Percentiles rank a stretch among this genome's conserved stretches.
Evolutionary conservation across 192 early-diverging fungal genomes (phyloP).

Genomic region (Coemansia erecta): DNA sequence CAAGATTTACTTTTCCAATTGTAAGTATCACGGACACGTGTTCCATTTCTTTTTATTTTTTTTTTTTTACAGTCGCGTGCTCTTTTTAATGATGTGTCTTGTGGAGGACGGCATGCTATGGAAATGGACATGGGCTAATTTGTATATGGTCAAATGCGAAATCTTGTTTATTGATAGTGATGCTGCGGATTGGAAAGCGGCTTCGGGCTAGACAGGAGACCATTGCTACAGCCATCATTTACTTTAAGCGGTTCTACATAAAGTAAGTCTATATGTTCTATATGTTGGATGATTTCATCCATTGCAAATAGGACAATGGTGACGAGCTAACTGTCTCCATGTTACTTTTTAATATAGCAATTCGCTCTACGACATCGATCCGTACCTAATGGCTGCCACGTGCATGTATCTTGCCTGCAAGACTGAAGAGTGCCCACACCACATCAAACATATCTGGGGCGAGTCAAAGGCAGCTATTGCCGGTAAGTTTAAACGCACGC

Average conservation of each 20-base stretch:
- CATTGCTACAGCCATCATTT: conserved; percentile 78
- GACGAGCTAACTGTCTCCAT: neutral
- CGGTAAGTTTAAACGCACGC: conserved; percentile 18
- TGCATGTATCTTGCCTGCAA: conserved; percentile 89
- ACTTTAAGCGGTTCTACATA: conserved; percentile 88
- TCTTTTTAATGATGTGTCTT: neutral
- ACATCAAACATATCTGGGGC: conserved; percentile 57
- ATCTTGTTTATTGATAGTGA: conserved; percentile 56
- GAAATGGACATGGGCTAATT: neutral
- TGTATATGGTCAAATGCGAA: neutral
- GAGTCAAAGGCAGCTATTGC: conserved; percentile 43
- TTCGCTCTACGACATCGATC: conserved; percentile 69
- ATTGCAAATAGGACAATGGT: neutral
- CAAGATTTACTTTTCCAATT: conserved; percentile 38
- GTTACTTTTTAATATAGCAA: conserved; percentile 56
- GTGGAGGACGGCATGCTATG: neutral
- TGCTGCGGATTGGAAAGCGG: conserved; percentile 68
- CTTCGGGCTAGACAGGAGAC: conserved; percentile 77
- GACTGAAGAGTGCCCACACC: conserved; percentile 77
- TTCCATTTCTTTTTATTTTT: neutral
- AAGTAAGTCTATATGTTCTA: conserved; percentile 58
- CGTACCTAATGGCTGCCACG: conserved; percentile 72
- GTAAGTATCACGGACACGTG: conserved; percentile 10
- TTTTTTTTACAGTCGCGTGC: conserved; percentile 2
- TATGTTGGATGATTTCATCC: neutral